Evolutionary conservation across 106 monocot species (phyloP), one percentile per base, ranked within the genome.

Genomic region (Dioscorea zingiberensis): DNA sequence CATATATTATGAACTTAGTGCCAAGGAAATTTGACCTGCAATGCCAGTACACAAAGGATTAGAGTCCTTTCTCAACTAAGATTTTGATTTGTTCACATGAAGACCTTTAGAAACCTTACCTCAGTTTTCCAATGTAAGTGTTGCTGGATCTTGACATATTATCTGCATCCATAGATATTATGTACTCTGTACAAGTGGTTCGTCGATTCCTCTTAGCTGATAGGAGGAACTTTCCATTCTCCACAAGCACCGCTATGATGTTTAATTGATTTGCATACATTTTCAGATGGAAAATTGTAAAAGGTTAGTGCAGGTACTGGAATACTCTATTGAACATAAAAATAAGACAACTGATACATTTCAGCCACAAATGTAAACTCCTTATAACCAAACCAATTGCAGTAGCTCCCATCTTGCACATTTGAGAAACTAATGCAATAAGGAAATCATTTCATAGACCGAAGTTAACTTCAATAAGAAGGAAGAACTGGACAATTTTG

Each of bases 191-290:
- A 65, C 80, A 85, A 27, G 85, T 85, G 59, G 89, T 66, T 23
- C 85, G 76, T 4, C 74, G 77, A 21, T 28, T 66, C 44, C 85
- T 71, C 60, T 85, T 90, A 18, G 89, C 85, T 32, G 85, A 85
- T 27, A 90, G 69, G 44, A 90, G 85, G 67, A 90, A 90, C 69
- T 90, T 90, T 22, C 89, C 89, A 58, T 80, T 85, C 46, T 90
- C 85, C 45, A 77, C 74, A 55, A 80, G 79, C 48, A 90, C 80
- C 63, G 82, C 89, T 90, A 49, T 38, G 68, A 25, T 10, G 10
- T 21, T 23, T 14, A 44, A 69, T 44, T 44, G 14, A 29, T 45
- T 12, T 69, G 6, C 72, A 55, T 29, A 38, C 38, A 38, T 38
- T 38, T 38, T 38, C 38, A 38, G 38, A 38, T 38, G 10, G n/a